phyloP scores from a whole-genome alignment of 176 grass and related monocot species.

The Oropetium thomaeum region DNA sequence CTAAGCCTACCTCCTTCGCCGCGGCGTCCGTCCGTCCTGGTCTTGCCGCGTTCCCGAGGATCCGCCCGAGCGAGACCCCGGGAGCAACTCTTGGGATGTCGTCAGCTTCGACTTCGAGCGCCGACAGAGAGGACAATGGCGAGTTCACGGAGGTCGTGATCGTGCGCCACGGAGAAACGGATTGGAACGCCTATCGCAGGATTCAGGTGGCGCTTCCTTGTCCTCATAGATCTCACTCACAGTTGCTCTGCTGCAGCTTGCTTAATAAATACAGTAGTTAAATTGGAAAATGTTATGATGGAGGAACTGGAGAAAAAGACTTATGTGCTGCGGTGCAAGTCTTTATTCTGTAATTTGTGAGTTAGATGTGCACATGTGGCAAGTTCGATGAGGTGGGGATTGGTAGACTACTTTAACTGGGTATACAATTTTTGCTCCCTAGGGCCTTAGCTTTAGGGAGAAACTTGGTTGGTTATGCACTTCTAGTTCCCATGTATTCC shows the following conservation, averaged over 20 bases:
- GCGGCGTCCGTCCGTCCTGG: background rate
- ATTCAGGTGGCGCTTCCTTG: slow-evolving; percentile 50
- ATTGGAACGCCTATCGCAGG: slow-evolving; percentile 69
- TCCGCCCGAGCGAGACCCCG: background rate
- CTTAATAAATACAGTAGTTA: background rate
- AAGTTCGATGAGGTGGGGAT: background rate
- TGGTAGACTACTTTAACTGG: background rate
- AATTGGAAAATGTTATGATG: background rate
- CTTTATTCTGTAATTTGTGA: background rate
- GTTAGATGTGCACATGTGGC: slow-evolving; percentile 11
- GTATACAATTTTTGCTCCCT: background rate
- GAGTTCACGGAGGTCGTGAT: slow-evolving; percentile 77
- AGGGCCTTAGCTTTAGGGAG: background rate
- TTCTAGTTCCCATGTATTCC: background rate
- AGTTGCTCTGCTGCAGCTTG: background rate
- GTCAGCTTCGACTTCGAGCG: slow-evolving; percentile 25
- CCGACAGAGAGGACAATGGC: background rate
- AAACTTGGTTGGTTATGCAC: slow-evolving; percentile 3
- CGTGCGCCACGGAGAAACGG: background rate
- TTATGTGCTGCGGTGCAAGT: too few species aligned
- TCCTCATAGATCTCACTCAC: background rate
- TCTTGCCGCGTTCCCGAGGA: background rate
- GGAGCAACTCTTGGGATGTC: slow-evolving; percentile 10
- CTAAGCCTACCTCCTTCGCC: background rate
- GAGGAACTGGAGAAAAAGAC: background rate